Evolutionary conservation across 2,329 filamentous ascomycete species (phyloP).

Genomic region (Diplodia scrobiculata): DNA sequence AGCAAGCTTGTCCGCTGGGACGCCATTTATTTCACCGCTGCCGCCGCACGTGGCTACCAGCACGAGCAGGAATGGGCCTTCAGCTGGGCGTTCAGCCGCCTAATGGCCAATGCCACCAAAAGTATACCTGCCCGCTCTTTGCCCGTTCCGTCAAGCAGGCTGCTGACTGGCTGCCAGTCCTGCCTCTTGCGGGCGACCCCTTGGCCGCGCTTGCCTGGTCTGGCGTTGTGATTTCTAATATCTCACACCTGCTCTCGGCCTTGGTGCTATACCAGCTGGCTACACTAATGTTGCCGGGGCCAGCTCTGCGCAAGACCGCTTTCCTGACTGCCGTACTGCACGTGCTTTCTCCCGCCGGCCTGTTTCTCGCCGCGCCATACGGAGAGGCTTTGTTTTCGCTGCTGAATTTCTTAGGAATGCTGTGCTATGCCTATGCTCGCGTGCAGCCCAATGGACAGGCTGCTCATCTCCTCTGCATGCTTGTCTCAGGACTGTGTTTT

Average conservation of each 20-base stretch:
- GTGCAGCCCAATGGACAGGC: not conserved
- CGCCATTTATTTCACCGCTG: constrained; percentile 71
- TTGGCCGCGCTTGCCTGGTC: constrained; percentile 50
- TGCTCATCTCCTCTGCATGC: constrained; percentile 49
- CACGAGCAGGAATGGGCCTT: constrained; percentile 89
- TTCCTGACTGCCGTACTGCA: constrained; percentile 74
- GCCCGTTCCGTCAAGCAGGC: constrained; percentile 9
- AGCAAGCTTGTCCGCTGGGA: constrained; percentile 75
- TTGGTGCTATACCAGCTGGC: constrained; percentile 71
- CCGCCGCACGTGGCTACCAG: constrained; percentile 64
- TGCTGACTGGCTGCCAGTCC: constrained; percentile 22
- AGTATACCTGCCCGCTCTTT: constrained; percentile 41
- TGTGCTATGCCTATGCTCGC: constrained; percentile 63
- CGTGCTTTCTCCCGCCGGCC: constrained; percentile 79
- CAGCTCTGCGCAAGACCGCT: constrained; percentile 53
- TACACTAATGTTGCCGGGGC: constrained; percentile 50
- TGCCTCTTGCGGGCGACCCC: constrained; percentile 27
- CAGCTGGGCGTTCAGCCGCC: constrained; percentile 58
- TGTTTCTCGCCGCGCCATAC: constrained; percentile 88
- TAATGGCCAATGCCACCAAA: constrained; percentile 48
- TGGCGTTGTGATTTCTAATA: constrained; percentile 68
- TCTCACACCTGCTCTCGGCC: constrained; percentile 75
- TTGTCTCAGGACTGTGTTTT: constrained; percentile 69
- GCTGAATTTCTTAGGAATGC: constrained; percentile 72
- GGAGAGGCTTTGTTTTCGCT: constrained; percentile 77